Base-by-base conservation (phyloP, 1,139 yeast species). In the Diutina neorugosa region DNA sequence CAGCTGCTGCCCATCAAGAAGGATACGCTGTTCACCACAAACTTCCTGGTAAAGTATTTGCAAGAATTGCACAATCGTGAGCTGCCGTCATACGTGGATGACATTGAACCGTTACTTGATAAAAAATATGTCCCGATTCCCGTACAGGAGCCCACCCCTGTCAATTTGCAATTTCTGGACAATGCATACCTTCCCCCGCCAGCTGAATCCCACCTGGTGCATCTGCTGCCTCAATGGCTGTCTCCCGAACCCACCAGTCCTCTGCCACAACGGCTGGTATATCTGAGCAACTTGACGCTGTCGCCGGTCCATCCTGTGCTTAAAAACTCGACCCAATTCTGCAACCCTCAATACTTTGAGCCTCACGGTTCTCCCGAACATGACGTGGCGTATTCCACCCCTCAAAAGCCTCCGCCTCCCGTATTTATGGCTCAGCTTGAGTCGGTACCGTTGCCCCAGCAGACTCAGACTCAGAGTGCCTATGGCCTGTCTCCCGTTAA, bases 201-300 rank as follows among this genome's bases (percentile, higher is more conserved):
- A 11, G n/a, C 25, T 5, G 37, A 25, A 16, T 11, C 14, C 8
- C 19, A 21, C 18, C 16, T 27, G 19, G 23, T n/a, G 7, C 21
- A 25, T 8, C 37, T 27, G 40, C 37, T 25, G 37, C 50, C 50
- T 5, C 37, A 12, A 34, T 46, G 50, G 50, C 50, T 46, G 1
- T 70, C 75, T 1, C 77, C 78, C 2, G 77, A 74, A 54, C 77
- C 58, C n/a, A 77, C 31, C 66, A 60, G 57, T 67, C 75, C 9
- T 65, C 74, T 18, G 59, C 64, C 20, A 48, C 54, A 40, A 52
- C 2, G 49, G 50, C 54, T 51, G 50, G 50, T 46, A n/a, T 46
- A 23, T 27, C 27, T 34, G 16, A 46, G 40, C 31, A 34, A 46
- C 16, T 46, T 46, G 50, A 19, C 41, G 23, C 31, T 25, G 40